Base-by-base conservation (phyloP, 2,329 filamentous ascomycete genomes). In the Nemania diffusa region DNA sequence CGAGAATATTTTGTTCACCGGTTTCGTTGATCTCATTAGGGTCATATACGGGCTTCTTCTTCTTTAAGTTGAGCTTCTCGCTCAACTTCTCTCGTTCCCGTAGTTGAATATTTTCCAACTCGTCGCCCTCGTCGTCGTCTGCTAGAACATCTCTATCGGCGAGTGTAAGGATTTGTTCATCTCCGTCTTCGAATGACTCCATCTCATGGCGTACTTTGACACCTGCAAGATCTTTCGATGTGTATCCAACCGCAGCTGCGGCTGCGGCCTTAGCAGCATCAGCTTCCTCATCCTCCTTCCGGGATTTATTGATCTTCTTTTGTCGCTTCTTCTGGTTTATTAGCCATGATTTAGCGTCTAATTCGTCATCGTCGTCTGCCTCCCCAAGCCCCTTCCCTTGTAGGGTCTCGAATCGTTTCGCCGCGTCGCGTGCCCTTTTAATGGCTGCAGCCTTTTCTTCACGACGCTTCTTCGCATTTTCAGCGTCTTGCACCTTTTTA, bases 201-300 rank as follows among this genome's bases (percentile, higher is more conserved):
- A 94, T 81, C 77, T 97, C 93, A 78, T 99, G 96, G 4, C 90
- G 94, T 59, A 99, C 95, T 78, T 93, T 96, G 73, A 99, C 90
- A 42, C 95, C 96, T 0, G 93, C 91, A 56, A 98, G 84, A 77
- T 98, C 94, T 68, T 91, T 91, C 3, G 93, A 88, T 0, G 92
- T 94, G 78, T 97, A 97, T 74, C 95, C 79, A 22, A 84, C 78
- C 17, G 82, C 90, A 1, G 89, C 90, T 3, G 87, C 88, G 1
- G 87, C 86, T 3, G 83, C 86, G 9, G 87, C 87, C 77, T 94
- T 91, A 4, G 91, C 90, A 68, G 93, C 92, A 9, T 90, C 92
- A 52, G 93, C 82, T 78, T 97, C 93, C 75, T 92, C 89, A 68
- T 93, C 92, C 60, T 84, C 76, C 76, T 89, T 89, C 72, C 91